Base-by-base conservation (phyloP, 768 basidiomycete genomes). In the Boletus tomentosulus region DNA sequence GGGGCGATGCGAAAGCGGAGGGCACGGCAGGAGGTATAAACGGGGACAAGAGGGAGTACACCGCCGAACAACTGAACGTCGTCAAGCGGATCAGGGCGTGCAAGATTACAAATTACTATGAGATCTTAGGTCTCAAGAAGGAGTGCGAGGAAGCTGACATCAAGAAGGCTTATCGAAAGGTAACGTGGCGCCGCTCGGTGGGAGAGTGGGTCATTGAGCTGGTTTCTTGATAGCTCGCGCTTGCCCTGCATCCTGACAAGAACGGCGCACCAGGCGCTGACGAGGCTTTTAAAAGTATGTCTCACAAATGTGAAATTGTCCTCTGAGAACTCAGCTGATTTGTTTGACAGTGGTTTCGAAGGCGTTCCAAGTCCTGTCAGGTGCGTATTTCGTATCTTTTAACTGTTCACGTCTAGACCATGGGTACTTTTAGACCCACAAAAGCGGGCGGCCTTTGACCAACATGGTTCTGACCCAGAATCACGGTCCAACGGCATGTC, bases 261-360 rank as follows among this genome's bases (percentile, higher is more conserved):
- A 97, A 96, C 63, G 92, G 93, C 6, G 96, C 96, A 19, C 95
- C 96, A n/a, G 91, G 92, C 38, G 96, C 96, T 15, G 96, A 98
- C 56, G 96, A 98, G 68, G 96, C 96, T 3, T 98, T 98, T 75
- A 98, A 98, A 76, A 77, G 96, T 98, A 64, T 50, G 86, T 79
- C 47, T 38, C 54, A 27, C 53, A 3, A 25, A 34, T 39, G 22
- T 43, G 0, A 19, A 48, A 38, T 54, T 47, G 50, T 51, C 34
- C 22, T 25, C 11, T 12, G n/a, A 47, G 41, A 30, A 48, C 46
- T 45, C 34, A 41, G 46, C 41, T 54, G 22, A 63, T 60, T 3
- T 50, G 11, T 9, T 37, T 16, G 24, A 11, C 65, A 98, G 96
- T 95, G 87, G 92, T 98, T 28, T 96, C 93, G 4, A 98, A 97